Percentiles rank a stretch among this genome's conserved stretches.
Evolutionary conservation across 306 rosid genomes (phyloP).

Genomic region (Sesbania bispinosa): DNA sequence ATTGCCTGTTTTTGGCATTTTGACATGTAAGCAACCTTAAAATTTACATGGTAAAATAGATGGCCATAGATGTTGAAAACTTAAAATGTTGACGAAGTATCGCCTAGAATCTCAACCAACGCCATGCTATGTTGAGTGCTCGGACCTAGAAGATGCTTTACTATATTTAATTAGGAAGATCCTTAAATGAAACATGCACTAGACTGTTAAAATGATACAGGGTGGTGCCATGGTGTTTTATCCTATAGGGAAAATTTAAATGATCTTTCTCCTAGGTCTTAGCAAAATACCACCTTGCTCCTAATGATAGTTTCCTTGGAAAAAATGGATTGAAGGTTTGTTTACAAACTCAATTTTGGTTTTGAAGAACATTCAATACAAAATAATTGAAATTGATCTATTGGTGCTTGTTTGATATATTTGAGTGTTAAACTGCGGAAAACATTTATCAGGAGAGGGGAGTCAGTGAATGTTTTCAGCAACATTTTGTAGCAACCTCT

Average conservation of each 20-base stretch:
- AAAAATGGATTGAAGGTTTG: neutral
- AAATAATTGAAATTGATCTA: neutral
- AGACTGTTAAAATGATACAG: neutral
- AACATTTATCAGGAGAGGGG: neutral
- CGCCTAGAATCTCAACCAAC: neutral
- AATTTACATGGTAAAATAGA: neutral
- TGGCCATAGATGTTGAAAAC: neutral
- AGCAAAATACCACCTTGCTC: neutral
- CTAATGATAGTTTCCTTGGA: neutral
- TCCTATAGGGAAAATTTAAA: neutral
- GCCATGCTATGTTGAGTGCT: neutral
- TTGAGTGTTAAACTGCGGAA: neutral
- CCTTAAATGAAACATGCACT: neutral
- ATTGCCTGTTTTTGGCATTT: neutral
- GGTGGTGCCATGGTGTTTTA: neutral
- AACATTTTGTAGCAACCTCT: neutral
- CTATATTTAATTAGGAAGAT: neutral
- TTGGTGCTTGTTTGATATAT: neutral
- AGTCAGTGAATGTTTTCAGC: neutral
- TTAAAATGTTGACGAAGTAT: constrained; percentile 11
- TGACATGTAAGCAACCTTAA: neutral
- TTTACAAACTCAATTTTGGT: neutral
- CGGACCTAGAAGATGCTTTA: neutral
- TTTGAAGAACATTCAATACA: neutral
- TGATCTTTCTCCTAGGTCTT: neutral